Conservation (phyloP, 2,329 filamentous ascomycete species). For the Fusarium sp. region DNA sequence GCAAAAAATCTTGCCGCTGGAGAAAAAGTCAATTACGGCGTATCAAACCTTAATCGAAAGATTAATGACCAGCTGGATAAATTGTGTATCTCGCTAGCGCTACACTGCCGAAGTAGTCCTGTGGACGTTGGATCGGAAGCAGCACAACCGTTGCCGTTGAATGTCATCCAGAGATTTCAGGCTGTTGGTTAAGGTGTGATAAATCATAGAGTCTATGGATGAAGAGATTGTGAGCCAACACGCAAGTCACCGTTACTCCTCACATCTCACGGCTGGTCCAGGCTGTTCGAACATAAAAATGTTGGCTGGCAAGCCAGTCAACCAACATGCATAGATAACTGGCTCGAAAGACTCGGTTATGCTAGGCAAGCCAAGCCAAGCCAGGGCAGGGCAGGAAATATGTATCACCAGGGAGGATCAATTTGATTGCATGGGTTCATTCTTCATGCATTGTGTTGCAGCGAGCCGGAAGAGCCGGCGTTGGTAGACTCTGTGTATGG, state of each 20-base stretch:
- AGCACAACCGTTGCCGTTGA: neutral
- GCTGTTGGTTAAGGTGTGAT: no score
- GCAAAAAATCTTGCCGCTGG: neutral
- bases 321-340: conserved; percentile 3
- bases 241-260: conserved; percentile 12
- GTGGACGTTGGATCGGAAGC: no score
- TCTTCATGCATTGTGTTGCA: conserved; percentile 19
- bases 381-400: neutral
- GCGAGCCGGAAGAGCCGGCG: conserved; percentile 30
- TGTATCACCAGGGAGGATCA: conserved; percentile 18
- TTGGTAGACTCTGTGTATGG: conserved; percentile 9
- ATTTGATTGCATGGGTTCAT: conserved; percentile 11
- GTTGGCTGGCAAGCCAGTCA: conserved; percentile 9
- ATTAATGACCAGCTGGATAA: no score
- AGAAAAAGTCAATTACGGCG: neutral
- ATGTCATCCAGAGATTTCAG: neutral
- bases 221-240: conserved; percentile 3
- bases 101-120: no score
- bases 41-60: neutral
- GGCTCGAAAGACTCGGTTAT: neutral
- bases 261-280: conserved; percentile 3
- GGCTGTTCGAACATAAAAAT: conserved; percentile 1
- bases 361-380: conserved; percentile 1
- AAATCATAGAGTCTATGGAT: neutral
- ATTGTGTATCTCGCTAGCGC: no score